phyloP scores from a whole-genome alignment of 768 basidiomycete species.

The Hortiboletus campestris region DNA sequence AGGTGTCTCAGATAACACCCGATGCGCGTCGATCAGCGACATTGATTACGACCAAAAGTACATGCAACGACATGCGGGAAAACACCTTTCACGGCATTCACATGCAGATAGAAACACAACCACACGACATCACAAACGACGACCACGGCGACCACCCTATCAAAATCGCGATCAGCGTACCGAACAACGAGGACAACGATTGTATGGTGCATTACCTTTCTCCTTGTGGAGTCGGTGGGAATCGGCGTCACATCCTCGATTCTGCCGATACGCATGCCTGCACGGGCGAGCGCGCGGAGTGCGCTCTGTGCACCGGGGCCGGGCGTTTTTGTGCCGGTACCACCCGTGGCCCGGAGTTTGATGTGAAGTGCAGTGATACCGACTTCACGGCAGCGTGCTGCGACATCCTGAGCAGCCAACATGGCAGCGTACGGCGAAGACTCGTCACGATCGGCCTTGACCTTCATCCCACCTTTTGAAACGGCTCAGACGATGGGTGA shows the following conservation, averaged over 20 bases:
- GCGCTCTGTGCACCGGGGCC: conserved; percentile 98
- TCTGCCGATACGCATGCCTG: conserved; percentile 96
- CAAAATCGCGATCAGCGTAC: conserved; percentile 1
- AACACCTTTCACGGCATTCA: conserved; percentile 17
- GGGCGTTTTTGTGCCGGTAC: conserved; percentile 98
- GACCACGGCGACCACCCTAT: conserved; percentile 98
- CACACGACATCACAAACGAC: conserved; percentile 65
- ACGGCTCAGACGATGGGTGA: neutral
- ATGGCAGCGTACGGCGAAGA: conserved; percentile 97
- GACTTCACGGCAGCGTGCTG: conserved; percentile 94
- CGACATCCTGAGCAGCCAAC: conserved; percentile 98
- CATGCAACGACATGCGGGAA: conserved; percentile 33
- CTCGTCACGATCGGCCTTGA: conserved; percentile 99
- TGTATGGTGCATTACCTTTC: conserved; percentile 65
- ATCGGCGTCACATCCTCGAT: conserved; percentile 99
- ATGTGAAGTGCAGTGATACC: conserved; percentile 98
- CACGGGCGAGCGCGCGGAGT: conserved; percentile 95
- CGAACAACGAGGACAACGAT: neutral
- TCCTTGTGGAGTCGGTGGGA: conserved; percentile 94
- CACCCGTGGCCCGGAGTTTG: conserved; percentile 97
- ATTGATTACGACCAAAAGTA: conserved; percentile 38
- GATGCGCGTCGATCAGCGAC: conserved; percentile 91
- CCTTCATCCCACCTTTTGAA: conserved; percentile 91
- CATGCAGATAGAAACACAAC: conserved; percentile 10
- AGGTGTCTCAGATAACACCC: conserved; percentile 52